These are phyloP conservation scores for Candida gorgasii DNA, from an alignment of 805 yeast genomes.

Conservation along the genomic window DNA sequence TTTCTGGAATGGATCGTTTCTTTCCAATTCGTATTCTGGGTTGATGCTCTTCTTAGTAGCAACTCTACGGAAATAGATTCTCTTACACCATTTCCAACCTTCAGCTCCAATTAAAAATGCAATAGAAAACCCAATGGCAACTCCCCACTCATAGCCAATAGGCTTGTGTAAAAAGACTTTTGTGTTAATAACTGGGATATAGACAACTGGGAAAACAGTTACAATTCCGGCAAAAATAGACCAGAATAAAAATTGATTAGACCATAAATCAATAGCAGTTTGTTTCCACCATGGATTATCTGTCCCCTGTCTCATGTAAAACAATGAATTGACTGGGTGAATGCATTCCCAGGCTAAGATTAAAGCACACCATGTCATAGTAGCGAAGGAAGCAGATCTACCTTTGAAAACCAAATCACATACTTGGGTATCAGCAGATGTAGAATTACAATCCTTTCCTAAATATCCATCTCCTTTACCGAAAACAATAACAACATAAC, in stretches of 20 bases:
- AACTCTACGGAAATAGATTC: conserved; percentile 29
- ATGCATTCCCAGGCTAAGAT: conserved; percentile 43
- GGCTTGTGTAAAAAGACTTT: conserved; percentile 41
- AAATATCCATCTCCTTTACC: conserved; percentile 42
- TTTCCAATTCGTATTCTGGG: conserved; percentile 41
- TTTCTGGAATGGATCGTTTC: conserved; percentile 40
- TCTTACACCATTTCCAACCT: conserved; percentile 40
- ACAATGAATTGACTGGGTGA: conserved; percentile 36
- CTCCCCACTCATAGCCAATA: conserved; percentile 42
- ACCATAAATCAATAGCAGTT: conserved; percentile 35
- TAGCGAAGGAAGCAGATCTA: conserved; percentile 39
- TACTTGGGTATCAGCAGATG: conserved; percentile 18
- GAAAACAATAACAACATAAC: conserved; percentile 37
- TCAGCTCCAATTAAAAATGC: conserved; percentile 36
- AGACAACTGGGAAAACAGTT: conserved; percentile 41
- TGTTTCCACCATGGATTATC: conserved; percentile 39
- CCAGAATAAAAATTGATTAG: conserved; percentile 39
- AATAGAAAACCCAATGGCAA: conserved; percentile 32
- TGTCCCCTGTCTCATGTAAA: conserved; percentile 37
- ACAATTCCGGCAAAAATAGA: conserved; percentile 36
- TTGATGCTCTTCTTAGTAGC: conserved; percentile 17
- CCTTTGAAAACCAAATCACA: conserved; percentile 40
- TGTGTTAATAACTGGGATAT: conserved; percentile 41
- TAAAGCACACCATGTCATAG: conserved; percentile 44
- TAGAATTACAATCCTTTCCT: conserved; percentile 36